These are phyloP conservation scores for Globisporangium acanthophoron DNA, from an alignment of 352 stramenopile genomes.

Conservation along the genomic window DNA sequence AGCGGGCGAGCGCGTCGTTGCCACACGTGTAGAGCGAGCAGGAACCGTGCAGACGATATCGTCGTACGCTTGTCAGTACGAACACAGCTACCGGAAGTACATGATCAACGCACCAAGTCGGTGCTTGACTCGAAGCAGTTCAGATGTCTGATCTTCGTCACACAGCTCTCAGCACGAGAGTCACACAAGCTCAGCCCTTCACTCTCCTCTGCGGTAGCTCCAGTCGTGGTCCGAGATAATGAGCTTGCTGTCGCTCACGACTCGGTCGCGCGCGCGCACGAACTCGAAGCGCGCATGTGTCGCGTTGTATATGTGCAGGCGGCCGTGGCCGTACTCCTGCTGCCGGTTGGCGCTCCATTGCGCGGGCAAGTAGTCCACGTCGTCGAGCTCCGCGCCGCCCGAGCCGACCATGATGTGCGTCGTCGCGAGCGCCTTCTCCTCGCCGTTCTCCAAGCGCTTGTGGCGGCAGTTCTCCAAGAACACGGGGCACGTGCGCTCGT, in stretches of 20 bases:
- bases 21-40: conserved; percentile 12
- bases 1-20: conserved; percentile 6
- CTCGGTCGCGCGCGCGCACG: conserved; percentile 20
- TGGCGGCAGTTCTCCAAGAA: conserved; percentile 17
- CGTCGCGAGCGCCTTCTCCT: conserved; percentile 16
- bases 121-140: not conserved
- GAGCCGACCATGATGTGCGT: conserved; percentile 43
- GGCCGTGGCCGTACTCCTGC: conserved; percentile 32
- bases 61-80: not conserved
- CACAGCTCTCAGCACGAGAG: not conserved
- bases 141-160: not conserved
- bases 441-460: conserved; percentile 2
- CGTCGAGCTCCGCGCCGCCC: conserved; percentile 32
- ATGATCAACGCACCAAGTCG: not conserved
- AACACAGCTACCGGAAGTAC: not conserved
- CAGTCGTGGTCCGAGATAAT: conserved; percentile 34
- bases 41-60: not conserved
- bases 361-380: conserved; percentile 16
- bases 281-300: conserved; percentile 38
- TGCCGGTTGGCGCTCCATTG: conserved; percentile 22
- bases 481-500: conserved; percentile 27
- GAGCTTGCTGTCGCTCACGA: conserved; percentile 26
- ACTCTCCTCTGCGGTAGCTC: conserved; percentile 13
- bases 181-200: not conserved
- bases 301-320: conserved; percentile 33